These are phyloP conservation scores for Hyaloscypha hepaticicola DNA, from an alignment of 495 filamentous ascomycete genomes.

Conservation along the genomic window DNA sequence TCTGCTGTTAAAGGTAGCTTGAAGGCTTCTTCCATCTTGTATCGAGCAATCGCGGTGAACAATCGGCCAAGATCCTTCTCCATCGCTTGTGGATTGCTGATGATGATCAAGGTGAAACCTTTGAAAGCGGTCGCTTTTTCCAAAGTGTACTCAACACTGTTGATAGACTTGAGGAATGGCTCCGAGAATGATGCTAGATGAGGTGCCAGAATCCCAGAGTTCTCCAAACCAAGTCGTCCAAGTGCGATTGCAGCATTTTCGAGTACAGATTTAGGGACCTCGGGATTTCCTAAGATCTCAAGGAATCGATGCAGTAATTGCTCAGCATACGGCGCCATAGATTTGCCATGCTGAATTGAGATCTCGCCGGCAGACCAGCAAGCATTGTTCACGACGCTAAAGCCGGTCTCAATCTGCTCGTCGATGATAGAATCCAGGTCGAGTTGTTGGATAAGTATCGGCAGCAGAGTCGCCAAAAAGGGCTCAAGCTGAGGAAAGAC, in stretches of 20 bases:
- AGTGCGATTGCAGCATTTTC: constrained; percentile 96
- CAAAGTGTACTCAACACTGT: constrained; percentile 81
- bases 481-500: constrained; percentile 81
- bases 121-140: constrained; percentile 94
- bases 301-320: constrained; percentile 72
- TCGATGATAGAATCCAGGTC: constrained; percentile 75
- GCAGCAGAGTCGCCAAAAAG: constrained; percentile 69
- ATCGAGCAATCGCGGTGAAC: constrained; percentile 80
- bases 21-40: constrained; percentile 34
- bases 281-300: constrained; percentile 75
- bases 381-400: constrained; percentile 94
- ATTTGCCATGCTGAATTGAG: constrained; percentile 69
- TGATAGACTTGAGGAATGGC: constrained; percentile 78
- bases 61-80: constrained; percentile 79
- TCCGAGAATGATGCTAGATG: constrained; percentile 78
- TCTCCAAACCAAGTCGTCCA: constrained; percentile 84
- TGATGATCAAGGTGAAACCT: constrained; percentile 82
- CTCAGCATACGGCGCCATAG: constrained; percentile 74
- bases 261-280: constrained; percentile 85
- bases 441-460: constrained; percentile 79
- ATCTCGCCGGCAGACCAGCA: constrained; percentile 98
- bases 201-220: constrained; percentile 72
- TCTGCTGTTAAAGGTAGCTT: constrained; percentile 34
- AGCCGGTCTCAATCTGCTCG: constrained; percentile 73
- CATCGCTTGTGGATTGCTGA: constrained; percentile 88